phyloP scores from a whole-genome alignment of 352 stramenopile genomes.

The Phytopythium aichiense region DNA sequence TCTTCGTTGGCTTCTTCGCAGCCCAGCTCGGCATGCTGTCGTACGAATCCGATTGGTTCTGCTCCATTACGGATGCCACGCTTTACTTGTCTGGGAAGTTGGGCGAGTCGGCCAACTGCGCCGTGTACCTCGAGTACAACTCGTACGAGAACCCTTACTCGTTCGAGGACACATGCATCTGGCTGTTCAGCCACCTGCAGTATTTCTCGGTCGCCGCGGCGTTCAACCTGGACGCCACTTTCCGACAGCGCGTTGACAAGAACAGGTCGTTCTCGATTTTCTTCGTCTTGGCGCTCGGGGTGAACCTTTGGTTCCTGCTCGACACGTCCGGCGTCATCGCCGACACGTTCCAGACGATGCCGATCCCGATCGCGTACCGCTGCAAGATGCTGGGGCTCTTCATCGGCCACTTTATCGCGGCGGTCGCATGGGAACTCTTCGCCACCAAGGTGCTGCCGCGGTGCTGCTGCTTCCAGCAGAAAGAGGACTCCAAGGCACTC shows the following conservation, averaged over 20 bases:
- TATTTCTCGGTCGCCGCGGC: conserved; percentile 50
- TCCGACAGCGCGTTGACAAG: conserved; percentile 44
- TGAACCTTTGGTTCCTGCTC: conserved; percentile 56
- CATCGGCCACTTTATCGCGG: conserved; percentile 21
- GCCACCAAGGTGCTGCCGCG: conserved; percentile 17
- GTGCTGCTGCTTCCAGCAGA: not conserved
- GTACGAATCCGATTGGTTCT: conserved; percentile 40
- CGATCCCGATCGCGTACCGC: conserved; percentile 30
- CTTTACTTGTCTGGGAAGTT: conserved; percentile 17
- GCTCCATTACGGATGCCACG: conserved; percentile 26
- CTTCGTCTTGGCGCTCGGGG: conserved; percentile 18
- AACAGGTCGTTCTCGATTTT: conserved; percentile 33
- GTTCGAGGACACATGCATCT: conserved; percentile 47
- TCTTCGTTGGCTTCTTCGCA: conserved; percentile 51
- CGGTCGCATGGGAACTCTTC: conserved; percentile 24
- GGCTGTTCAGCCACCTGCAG: conserved; percentile 52
- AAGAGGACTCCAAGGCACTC: not conserved
- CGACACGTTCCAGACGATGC: conserved; percentile 42
- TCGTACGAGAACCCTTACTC: conserved; percentile 31
- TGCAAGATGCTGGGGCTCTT: conserved; percentile 43
- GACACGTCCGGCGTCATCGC: conserved; percentile 31
- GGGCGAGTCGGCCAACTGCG: conserved; percentile 20
- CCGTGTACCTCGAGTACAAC: conserved; percentile 33
- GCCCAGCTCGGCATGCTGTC: conserved; percentile 22
- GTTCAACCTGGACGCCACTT: conserved; percentile 53